Evolutionary conservation across 2,329 filamentous ascomycete species (phyloP).

Genomic region (Ciborinia camelliae): DNA sequence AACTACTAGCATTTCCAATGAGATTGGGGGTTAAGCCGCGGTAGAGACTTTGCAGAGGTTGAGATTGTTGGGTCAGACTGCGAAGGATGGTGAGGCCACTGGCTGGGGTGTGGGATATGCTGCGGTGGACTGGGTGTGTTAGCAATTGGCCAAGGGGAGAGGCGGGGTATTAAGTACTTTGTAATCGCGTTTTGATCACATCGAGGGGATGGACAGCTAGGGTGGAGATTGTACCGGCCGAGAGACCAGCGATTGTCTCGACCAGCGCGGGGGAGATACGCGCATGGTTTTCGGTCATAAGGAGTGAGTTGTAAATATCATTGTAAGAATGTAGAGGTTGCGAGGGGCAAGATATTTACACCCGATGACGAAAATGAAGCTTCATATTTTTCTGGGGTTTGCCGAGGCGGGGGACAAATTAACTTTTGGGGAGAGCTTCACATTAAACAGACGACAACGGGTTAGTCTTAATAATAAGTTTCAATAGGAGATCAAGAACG

Average conservation of each 20-base stretch:
- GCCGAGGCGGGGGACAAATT: slow-evolving; percentile 24
- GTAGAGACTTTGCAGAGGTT: slow-evolving; percentile 70
- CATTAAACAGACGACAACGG: background rate
- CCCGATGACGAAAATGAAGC: slow-evolving; percentile 29
- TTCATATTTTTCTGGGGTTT: slow-evolving; percentile 23
- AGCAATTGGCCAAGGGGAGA: slow-evolving; percentile 40
- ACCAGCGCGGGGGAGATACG: slow-evolving; percentile 72
- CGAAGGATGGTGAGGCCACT: slow-evolving; percentile 54
- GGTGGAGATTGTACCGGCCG: slow-evolving; percentile 81
- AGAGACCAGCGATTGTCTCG: slow-evolving; percentile 86
- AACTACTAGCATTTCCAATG: slow-evolving; percentile 83
- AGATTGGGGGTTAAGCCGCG: slow-evolving; percentile 87
- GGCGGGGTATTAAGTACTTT: slow-evolving; percentile 53
- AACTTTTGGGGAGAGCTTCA: background rate
- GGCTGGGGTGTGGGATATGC: slow-evolving; percentile 41
- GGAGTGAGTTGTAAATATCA: slow-evolving; percentile 21
- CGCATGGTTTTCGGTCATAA: slow-evolving; percentile 43
- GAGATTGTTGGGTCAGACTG: slow-evolving; percentile 43
- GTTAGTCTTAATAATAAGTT: background rate
- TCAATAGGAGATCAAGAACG: slow-evolving; percentile 12
- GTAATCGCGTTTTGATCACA: slow-evolving; percentile 92
- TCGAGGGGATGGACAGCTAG: slow-evolving; percentile 89
- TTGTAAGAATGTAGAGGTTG: slow-evolving; percentile 24
- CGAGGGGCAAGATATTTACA: slow-evolving; percentile 12
- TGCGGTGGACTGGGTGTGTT: slow-evolving; percentile 49